Evolutionary conservation across 2,329 filamentous ascomycete genomes (phyloP).

Genomic region (Aotearoamyces nothofagi): DNA sequence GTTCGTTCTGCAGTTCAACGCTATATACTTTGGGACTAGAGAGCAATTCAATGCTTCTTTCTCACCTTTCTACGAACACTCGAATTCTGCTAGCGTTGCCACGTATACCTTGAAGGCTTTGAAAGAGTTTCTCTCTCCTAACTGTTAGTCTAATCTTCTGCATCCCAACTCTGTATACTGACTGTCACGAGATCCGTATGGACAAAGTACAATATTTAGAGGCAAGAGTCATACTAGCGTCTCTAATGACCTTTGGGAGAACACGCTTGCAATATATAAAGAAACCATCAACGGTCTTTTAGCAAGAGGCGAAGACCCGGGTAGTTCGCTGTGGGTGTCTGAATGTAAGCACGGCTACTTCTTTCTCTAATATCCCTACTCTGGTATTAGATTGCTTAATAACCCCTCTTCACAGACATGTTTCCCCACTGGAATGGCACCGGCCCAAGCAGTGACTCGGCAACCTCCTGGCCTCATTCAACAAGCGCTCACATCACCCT

Average conservation of each 20-base stretch:
- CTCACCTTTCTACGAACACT: conserved; percentile 1
- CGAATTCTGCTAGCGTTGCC: conserved; percentile 1
- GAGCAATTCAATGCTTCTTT: conserved; percentile 2
- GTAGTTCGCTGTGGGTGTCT: too few species aligned
- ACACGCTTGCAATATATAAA: too few species aligned
- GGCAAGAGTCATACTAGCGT: too few species aligned
- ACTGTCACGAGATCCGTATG: too few species aligned
- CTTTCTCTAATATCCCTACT: conserved; percentile 1
- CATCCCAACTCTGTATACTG: too few species aligned
- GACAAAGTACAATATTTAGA: too few species aligned
- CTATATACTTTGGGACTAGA: conserved; percentile 2
- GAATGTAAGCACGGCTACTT: too few species aligned
- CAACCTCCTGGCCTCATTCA: conserved; percentile 3
- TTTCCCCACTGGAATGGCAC: conserved; percentile 2
- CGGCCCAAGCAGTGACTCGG: conserved; percentile 1
- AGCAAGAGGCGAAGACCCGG: too few species aligned
- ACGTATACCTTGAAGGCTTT: conserved; percentile 2
- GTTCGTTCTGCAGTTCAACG: conserved; percentile 2
- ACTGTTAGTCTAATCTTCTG: too few species aligned
- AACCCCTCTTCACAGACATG: background rate
- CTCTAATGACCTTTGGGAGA: too few species aligned
- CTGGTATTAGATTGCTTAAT: background rate
- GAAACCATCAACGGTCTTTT: too few species aligned
- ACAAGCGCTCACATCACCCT: conserved; percentile 2
- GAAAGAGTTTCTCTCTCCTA: too few species aligned